Evolutionary conservation across 75 land plant species (phyloP).

Genomic region (Cryptomeria japonica): DNA sequence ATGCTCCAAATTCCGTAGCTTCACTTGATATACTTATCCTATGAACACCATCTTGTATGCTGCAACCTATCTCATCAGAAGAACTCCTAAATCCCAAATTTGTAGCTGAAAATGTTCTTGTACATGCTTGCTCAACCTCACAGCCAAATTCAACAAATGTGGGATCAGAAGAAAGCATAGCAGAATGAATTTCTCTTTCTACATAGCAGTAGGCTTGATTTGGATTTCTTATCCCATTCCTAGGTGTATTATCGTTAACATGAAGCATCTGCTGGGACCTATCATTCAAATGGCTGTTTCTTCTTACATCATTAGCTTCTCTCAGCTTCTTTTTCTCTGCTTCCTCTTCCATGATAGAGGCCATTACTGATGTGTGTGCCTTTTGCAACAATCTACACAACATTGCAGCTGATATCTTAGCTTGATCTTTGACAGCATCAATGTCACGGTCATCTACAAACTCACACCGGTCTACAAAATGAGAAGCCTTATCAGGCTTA

Average conservation of each 20-base stretch:
- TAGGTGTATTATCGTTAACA: background rate
- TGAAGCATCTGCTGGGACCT: background rate
- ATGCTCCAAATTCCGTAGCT: background rate
- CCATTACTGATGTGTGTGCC: slow-evolving; percentile 51
- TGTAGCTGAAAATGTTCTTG: background rate
- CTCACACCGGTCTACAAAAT: slow-evolving; percentile 62
- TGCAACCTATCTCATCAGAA: background rate
- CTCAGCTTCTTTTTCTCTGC: slow-evolving; percentile 34
- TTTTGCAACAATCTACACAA: slow-evolving; percentile 65
- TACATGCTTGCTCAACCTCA: background rate
- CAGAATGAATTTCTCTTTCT: background rate
- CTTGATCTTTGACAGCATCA: slow-evolving; percentile 54
- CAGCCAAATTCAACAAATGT: background rate
- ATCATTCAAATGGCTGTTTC: background rate
- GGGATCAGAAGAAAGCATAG: background rate
- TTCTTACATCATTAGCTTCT: background rate
- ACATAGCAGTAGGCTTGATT: background rate
- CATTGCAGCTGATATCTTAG: slow-evolving; percentile 50
- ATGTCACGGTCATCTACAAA: slow-evolving; percentile 49
- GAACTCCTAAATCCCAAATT: background rate
- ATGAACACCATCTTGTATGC: background rate
- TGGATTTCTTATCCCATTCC: background rate
- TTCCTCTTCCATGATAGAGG: slow-evolving; percentile 52
- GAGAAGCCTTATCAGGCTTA: slow-evolving; percentile 59
- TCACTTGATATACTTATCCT: background rate